Percentiles rank a stretch among this genome's conserved stretches.
These are phyloP conservation scores for Gossypium ekmanianum DNA, from an alignment of 345 rosid species.

Conservation along the genomic window DNA sequence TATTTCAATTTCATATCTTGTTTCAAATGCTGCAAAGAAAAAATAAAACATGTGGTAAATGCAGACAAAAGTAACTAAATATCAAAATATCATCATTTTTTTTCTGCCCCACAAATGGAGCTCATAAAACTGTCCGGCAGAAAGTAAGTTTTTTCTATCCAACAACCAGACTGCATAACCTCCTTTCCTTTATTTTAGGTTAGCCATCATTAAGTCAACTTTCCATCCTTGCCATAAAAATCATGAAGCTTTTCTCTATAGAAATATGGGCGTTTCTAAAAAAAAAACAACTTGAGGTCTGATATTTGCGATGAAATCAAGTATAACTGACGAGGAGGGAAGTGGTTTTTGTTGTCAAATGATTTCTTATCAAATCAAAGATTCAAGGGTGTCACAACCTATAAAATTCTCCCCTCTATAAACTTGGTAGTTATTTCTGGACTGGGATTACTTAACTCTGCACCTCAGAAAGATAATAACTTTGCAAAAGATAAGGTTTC, in stretches of 20 bases:
- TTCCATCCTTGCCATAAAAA: background rate
- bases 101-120: background rate
- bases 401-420: background rate
- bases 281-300: constrained; percentile 1
- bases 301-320: background rate
- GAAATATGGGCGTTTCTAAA: background rate
- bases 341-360: background rate
- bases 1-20: constrained; percentile 87
- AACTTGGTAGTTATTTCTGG: background rate
- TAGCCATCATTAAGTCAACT: background rate
- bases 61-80: background rate
- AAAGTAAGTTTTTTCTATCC: background rate
- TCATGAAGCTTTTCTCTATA: background rate
- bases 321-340: background rate
- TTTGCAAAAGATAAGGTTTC: background rate
- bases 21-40: constrained; percentile 68
- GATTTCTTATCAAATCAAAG: background rate
- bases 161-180: too few species aligned
- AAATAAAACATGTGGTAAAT: background rate
- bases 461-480: background rate
- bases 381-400: background rate
- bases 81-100: too few species aligned
- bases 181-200: background rate
- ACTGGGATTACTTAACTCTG: background rate
- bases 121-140: background rate